Base-by-base conservation (phyloP, 2,329 filamentous ascomycete species). In the Fusarium xyrophilum region DNA sequence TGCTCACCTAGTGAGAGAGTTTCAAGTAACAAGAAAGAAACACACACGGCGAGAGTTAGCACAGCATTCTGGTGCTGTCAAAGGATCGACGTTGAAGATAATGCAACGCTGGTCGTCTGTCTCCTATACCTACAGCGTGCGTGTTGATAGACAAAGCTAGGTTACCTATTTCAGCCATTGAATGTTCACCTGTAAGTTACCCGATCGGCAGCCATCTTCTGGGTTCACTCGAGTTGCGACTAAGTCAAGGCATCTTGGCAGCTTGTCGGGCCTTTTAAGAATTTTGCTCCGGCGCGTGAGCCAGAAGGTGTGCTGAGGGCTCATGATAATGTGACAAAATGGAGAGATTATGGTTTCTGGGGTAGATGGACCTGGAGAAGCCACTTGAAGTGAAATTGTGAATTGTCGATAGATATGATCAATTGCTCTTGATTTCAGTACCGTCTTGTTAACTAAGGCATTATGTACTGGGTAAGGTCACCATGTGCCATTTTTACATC, bases 141-240 rank as follows among this genome's bases (percentile, higher is more conserved):
- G 47, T 43, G 48, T 40, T 65, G 47, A 55, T 47, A 53, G 62
- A 44, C 60, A 65, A 55, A 47, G 38, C 43, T 55, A 58, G 50
- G 23, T 7, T 19, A 10, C 28, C 53, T 63, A 35, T 46, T 56
- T 33, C 52, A 52, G 68, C 68, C 68, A 72, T 70, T 72, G 68
- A 73, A 60, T 67, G 64, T 40, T 51, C 56, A 33, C 17, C 47
- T 59, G 70, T 73, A n/a, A n/a, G n/a, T n/a, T n/a, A 73, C 70
- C 70, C 73, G 70, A 73, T 73, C 68, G 70, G 63, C 70, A 61
- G 55, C 64, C 39, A 50, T 40, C 30, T 60, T 53, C 47, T 73
- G 56, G 65, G 35, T 48, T 67, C 36, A 42, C 42, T 58, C 27
- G 30, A 53, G 56, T 55, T 48, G 36, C 38, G 61, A 38, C 40